Percentiles rank a stretch among this genome's conserved stretches.
phyloP scores from a whole-genome alignment of 1,284 basidiomycete genomes.

The Sanghuangporus weigelae region DNA sequence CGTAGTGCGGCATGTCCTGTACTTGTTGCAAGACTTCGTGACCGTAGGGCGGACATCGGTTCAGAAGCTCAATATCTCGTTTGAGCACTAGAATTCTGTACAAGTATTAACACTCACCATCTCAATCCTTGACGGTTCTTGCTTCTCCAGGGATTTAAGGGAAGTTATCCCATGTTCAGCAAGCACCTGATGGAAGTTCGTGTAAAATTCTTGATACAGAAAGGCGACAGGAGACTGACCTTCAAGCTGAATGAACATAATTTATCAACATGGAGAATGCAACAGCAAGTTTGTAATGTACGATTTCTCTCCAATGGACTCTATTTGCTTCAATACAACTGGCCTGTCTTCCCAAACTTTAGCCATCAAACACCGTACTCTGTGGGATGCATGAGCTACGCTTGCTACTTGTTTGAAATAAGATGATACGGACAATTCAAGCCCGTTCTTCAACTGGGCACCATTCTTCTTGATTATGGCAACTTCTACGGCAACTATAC shows the following conservation, averaged over 20 bases:
- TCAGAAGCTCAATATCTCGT: constrained; percentile 51
- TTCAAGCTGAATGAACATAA: constrained; percentile 46
- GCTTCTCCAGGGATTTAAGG: constrained; percentile 49
- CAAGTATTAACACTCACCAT: constrained; percentile 35
- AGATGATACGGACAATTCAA: constrained; percentile 54
- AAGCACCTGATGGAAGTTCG: constrained; percentile 47
- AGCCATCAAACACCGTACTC: constrained; percentile 65
- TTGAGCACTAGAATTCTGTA: constrained; percentile 2
- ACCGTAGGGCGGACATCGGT: constrained; percentile 69
- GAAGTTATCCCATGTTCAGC: constrained; percentile 66
- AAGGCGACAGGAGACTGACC: constrained; percentile 27
- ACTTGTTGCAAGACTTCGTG: constrained; percentile 55
- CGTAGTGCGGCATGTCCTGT: constrained; percentile 62
- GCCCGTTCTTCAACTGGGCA: constrained; percentile 57
- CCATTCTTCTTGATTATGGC: constrained; percentile 59
- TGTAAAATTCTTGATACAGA: not conserved
- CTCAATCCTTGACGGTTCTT: constrained; percentile 58
- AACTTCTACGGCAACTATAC: constrained; percentile 65
- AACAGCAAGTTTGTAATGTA: constrained; percentile 31
- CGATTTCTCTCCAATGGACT: constrained; percentile 84
- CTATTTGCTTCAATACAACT: constrained; percentile 71
- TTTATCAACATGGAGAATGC: not conserved
- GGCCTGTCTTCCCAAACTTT: constrained; percentile 85
- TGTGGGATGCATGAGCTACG: constrained; percentile 27
- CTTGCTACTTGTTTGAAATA: constrained; percentile 2